phyloP scores from a whole-genome alignment of 1,139 yeast genomes.

The Hanseniaspora gamundiae region DNA sequence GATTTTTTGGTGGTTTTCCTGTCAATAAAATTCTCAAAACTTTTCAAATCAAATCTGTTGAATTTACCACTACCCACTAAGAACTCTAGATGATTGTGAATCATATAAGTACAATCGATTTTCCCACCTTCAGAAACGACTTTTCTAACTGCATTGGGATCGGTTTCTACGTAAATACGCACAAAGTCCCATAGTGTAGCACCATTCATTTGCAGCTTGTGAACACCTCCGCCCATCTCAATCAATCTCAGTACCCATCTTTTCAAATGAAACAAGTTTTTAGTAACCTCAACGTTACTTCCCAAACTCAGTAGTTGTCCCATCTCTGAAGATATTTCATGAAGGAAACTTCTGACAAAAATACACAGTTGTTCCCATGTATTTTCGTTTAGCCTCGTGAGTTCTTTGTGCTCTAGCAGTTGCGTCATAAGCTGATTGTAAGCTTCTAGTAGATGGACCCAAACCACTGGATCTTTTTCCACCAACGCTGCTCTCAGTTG shows the following conservation, averaged over 20 bases:
- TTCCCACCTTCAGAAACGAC: conserved; percentile 36
- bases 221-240: conserved; percentile 40
- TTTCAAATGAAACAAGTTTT: conserved; percentile 38
- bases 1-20: conserved; percentile 9
- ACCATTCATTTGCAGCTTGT: conserved; percentile 40
- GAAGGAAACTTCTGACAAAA: conserved; percentile 44
- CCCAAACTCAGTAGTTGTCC: conserved; percentile 55
- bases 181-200: conserved; percentile 53
- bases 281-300: conserved; percentile 51
- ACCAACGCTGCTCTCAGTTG: conserved; percentile 57
- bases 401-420: conserved; percentile 25
- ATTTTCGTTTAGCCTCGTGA: conserved; percentile 33
- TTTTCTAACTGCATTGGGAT: conserved; percentile 36
- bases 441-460: conserved; percentile 59
- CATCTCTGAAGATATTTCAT: conserved; percentile 49
- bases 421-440: conserved; percentile 42
- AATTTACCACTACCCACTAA: conserved; percentile 36
- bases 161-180: conserved; percentile 37
- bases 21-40: conserved; percentile 33
- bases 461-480: conserved; percentile 72
- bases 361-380: conserved; percentile 47
- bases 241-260: conserved; percentile 41
- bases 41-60: conserved; percentile 31
- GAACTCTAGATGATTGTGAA: conserved; percentile 26
- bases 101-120: neutral